These are phyloP conservation scores for Paraphaeosphaeria minitans DNA, from an alignment of 2,329 filamentous ascomycete species.

Conservation along the genomic window DNA sequence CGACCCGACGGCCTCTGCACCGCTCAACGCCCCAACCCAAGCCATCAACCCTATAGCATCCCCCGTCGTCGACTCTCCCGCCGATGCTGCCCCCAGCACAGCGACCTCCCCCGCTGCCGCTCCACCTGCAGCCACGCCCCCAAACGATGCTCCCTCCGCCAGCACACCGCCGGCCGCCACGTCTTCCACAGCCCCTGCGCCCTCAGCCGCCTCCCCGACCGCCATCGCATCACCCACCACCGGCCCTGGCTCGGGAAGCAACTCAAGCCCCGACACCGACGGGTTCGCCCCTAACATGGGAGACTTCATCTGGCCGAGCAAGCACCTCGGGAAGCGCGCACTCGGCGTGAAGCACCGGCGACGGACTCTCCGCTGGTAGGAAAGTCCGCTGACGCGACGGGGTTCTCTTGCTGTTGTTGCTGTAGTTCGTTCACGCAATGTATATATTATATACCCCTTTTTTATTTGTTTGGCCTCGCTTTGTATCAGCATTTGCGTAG, in stretches of 20 bases:
- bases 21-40: neutral
- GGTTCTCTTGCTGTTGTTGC: neutral
- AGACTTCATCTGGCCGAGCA: neutral
- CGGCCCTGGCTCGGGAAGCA: neutral
- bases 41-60: neutral
- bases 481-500: neutral
- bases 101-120: neutral
- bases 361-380: conserved; percentile 7
- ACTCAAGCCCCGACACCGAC: neutral
- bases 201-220: neutral
- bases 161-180: neutral
- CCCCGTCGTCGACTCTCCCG: neutral
- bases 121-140: neutral
- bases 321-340: neutral
- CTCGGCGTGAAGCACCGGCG: neutral
- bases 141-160: neutral
- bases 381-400: neutral
- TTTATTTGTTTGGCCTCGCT: neutral
- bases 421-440: neutral
- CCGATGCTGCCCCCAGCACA: neutral
- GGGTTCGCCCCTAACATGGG: neutral
- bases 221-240: neutral
- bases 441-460: conserved; percentile 8
- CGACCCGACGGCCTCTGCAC: neutral
- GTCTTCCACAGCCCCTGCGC: neutral